Conservation (phyloP, 257 asterid genomes). For the Petunia axillaris region DNA sequence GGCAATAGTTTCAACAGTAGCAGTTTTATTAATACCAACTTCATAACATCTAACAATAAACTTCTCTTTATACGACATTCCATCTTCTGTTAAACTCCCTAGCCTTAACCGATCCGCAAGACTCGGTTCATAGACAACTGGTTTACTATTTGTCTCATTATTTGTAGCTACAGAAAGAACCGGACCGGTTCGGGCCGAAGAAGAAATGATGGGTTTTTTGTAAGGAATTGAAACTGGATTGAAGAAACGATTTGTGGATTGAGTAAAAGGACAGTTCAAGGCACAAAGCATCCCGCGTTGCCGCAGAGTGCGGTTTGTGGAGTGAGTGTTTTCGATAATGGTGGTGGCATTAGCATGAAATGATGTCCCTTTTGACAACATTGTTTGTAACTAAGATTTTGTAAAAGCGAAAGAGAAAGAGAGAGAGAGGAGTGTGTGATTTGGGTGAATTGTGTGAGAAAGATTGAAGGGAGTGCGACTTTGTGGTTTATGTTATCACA, state of each 20-base stretch:
- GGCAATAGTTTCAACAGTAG: slow-evolving; percentile 92
- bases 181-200: slow-evolving; percentile 25
- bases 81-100: slow-evolving; percentile 87
- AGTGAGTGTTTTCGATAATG: background rate
- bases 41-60: slow-evolving; percentile 92
- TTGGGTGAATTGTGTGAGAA: background rate
- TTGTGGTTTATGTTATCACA: background rate
- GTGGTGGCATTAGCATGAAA: slow-evolving; percentile 22
- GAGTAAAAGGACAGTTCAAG: background rate
- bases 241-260: slow-evolving; percentile 26
- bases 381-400: slow-evolving; percentile 9
- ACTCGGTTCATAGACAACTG: slow-evolving; percentile 48
- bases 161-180: slow-evolving; percentile 65
- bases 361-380: slow-evolving; percentile 38
- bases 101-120: slow-evolving; percentile 85
- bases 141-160: slow-evolving; percentile 55
- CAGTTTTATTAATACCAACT: slow-evolving; percentile 92
- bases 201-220: slow-evolving; percentile 28
- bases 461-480: background rate
- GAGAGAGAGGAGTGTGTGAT: background rate
- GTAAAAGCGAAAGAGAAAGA: background rate
- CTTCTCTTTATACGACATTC: slow-evolving; percentile 86
- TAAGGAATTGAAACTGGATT: slow-evolving; percentile 16
- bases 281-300: no score
- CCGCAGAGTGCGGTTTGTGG: no score